A percentile compares a stretch with the other conserved stretches of the same genome.
Conservation (phyloP, 2,329 filamentous ascomycete species). For the Mycosphaerella arachidis region DNA sequence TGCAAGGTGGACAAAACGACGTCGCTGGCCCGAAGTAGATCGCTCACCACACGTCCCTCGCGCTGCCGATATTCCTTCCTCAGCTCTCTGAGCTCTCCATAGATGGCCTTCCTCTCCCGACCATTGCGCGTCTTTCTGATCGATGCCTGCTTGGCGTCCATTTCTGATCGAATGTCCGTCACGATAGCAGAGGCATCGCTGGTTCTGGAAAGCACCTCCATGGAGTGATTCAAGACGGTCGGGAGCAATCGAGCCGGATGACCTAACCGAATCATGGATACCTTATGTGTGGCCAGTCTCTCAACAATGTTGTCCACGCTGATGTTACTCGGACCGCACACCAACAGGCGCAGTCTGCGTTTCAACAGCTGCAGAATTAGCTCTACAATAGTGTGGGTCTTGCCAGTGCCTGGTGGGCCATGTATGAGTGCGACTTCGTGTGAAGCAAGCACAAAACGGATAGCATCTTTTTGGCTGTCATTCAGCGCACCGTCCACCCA, state of each 20-base stretch:
- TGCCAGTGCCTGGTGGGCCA: conserved; percentile 91
- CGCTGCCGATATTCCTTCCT: conserved; percentile 78
- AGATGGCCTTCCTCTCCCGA: conserved; percentile 74
- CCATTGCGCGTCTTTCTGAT: conserved; percentile 83
- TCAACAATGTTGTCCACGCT: conserved; percentile 98
- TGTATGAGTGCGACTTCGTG: conserved; percentile 85
- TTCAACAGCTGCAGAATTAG: conserved; percentile 86
- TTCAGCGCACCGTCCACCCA: conserved; percentile 57
- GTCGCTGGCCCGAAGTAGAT: conserved; percentile 70
- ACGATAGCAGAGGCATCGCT: conserved; percentile 88
- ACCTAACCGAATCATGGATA: conserved; percentile 83
- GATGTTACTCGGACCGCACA: conserved; percentile 96
- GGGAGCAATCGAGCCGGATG: conserved; percentile 88
- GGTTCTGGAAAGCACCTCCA: conserved; percentile 85
- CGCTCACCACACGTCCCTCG: conserved; percentile 74
- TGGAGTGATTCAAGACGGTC: conserved; percentile 79
- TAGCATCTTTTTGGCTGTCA: conserved; percentile 58
- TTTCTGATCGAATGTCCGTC: conserved; percentile 82
- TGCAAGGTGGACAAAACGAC: conserved; percentile 91
- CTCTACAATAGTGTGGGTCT: conserved; percentile 94
- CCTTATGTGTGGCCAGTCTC: conserved; percentile 74
- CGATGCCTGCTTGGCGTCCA: conserved; percentile 85
- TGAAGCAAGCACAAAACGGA: conserved; percentile 77
- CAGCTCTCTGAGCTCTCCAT: conserved; percentile 76
- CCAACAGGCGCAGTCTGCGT: conserved; percentile 68